Evolutionary conservation across 2,329 filamentous ascomycete genomes (phyloP).

Genomic region (Alternaria triticimaculans): DNA sequence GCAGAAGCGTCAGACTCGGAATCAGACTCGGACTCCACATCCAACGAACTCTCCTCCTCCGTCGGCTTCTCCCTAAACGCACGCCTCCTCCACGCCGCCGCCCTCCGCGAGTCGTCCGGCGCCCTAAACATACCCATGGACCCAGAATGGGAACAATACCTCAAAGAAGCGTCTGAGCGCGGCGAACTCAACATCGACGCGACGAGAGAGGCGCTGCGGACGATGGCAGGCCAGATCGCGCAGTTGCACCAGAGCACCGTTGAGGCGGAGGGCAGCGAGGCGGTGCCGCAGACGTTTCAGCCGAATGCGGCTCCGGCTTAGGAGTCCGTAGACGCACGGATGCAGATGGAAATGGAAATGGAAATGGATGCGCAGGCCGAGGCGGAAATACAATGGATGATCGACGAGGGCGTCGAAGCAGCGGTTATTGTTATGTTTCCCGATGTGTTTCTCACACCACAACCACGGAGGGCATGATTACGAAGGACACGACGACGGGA

Average conservation of each 20-base stretch:
- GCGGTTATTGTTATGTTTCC: neutral
- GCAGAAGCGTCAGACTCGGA: neutral
- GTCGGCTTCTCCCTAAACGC: slow-evolving; percentile 67
- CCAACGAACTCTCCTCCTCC: slow-evolving; percentile 51
- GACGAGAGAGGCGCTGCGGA: slow-evolving; percentile 39
- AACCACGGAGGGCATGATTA: neutral
- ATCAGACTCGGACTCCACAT: slow-evolving; percentile 2
- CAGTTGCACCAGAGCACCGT: slow-evolving; percentile 27
- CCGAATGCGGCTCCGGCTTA: slow-evolving; percentile 32
- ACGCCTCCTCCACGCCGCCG: slow-evolving; percentile 68
- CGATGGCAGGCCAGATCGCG: slow-evolving; percentile 39
- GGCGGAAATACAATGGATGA: neutral
- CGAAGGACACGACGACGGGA: neutral
- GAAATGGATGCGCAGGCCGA: neutral
- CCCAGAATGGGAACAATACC: slow-evolving; percentile 76
- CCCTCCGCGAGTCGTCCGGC: slow-evolving; percentile 62
- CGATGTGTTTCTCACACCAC: neutral
- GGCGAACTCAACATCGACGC: slow-evolving; percentile 54
- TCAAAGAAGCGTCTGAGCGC: slow-evolving; percentile 72
- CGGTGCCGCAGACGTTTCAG: slow-evolving; percentile 9
- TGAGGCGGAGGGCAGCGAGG: slow-evolving; percentile 17
- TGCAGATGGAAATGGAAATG: neutral
- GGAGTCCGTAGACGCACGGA: neutral
- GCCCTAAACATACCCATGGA: slow-evolving; percentile 66
- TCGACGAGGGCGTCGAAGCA: neutral